These are phyloP conservation scores for Polymyxa betae DNA, from an alignment of 208 protist genomes.

Conservation along the genomic window DNA sequence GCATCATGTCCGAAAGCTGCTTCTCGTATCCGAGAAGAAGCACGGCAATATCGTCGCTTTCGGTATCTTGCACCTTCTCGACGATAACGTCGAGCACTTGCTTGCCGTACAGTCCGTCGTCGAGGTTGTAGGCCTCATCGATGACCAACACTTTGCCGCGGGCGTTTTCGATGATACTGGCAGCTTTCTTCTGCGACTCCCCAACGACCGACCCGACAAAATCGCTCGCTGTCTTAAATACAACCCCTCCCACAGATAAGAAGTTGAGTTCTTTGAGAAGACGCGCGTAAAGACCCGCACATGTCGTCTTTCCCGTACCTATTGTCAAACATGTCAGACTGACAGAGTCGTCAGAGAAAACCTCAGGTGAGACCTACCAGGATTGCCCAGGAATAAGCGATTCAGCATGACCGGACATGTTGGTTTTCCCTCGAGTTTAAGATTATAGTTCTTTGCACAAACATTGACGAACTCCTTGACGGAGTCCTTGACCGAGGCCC, in stretches of 20 bases:
- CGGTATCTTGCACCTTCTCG: constrained; percentile 59
- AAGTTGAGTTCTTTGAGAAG: constrained; percentile 58
- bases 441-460: constrained; percentile 54
- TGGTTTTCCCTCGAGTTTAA: constrained; percentile 26
- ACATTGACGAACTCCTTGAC: constrained; percentile 58
- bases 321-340: too few species aligned
- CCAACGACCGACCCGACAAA: constrained; percentile 60
- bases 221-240: constrained; percentile 56
- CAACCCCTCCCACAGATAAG: constrained; percentile 58
- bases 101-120: constrained; percentile 57
- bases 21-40: constrained; percentile 64
- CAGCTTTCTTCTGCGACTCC: constrained; percentile 51
- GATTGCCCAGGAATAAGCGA: constrained; percentile 66
- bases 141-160: constrained; percentile 67
- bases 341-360: too few species aligned
- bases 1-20: constrained; percentile 65
- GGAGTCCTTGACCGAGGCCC: constrained; percentile 59
- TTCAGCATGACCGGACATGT: constrained; percentile 47
- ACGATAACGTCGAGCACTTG: constrained; percentile 62
- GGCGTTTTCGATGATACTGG: constrained; percentile 57
- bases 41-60: constrained; percentile 65
- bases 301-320: constrained; percentile 61
- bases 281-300: constrained; percentile 55
- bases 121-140: constrained; percentile 67
- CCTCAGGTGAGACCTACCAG: constrained; percentile 55